These are phyloP conservation scores for Cymbopogon citratus DNA, from an alignment of 176 grass and related monocot species.

Conservation along the genomic window DNA sequence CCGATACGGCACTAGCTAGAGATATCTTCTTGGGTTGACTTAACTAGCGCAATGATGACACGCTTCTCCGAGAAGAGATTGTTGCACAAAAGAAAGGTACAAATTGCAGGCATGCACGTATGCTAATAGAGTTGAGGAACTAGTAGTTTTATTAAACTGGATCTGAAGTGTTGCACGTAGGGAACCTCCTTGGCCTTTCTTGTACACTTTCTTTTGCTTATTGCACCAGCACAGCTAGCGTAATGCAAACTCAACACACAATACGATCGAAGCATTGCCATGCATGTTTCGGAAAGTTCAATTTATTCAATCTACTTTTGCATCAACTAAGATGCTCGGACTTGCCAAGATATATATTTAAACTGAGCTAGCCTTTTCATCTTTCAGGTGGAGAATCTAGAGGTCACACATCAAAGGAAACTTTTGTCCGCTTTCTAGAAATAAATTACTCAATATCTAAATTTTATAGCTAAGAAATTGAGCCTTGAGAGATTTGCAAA, in stretches of 20 bases:
- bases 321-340: too few species aligned
- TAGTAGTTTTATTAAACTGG: background rate
- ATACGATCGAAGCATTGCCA: background rate
- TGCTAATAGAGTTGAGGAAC: background rate
- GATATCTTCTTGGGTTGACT: constrained; percentile 27
- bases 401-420: too few species aligned
- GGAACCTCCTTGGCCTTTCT: background rate
- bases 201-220: constrained; percentile 31
- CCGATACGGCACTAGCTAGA: background rate
- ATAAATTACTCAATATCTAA: too few species aligned
- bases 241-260: background rate
- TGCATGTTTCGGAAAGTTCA: background rate
- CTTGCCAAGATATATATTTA: too few species aligned
- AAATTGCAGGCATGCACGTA: background rate
- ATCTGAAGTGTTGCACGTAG: background rate
- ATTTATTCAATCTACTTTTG: too few species aligned
- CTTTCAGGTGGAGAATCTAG: too few species aligned
- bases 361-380: too few species aligned
- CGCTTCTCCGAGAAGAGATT: constrained; percentile 6
- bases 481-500: too few species aligned
- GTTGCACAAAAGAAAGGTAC: constrained; percentile 20
- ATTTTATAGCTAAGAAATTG: too few species aligned
- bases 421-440: too few species aligned
- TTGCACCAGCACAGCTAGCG: background rate
- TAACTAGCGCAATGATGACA: constrained; percentile 24